Percentiles rank a stretch among this genome's conserved stretches.
These are phyloP conservation scores for Henckelia pumila DNA, from an alignment of 257 asterid species.

Conservation along the genomic window DNA sequence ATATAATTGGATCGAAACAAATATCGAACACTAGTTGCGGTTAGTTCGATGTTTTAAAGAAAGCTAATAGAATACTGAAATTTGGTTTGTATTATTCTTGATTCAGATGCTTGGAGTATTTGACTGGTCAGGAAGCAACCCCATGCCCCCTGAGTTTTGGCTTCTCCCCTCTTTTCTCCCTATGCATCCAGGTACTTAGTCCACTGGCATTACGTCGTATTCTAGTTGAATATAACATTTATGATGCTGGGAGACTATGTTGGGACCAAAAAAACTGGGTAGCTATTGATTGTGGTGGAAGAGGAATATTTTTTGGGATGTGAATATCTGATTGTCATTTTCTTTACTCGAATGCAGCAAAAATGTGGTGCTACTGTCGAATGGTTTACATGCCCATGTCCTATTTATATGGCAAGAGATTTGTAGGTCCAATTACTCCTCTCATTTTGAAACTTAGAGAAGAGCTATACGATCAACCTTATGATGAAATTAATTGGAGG, in stretches of 20 bases:
- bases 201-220: not conserved
- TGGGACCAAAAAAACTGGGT: not conserved
- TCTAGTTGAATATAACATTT: too few relatives aligned
- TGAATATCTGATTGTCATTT: not conserved
- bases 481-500: conserved; percentile 45
- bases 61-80: not conserved
- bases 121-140: conserved; percentile 28
- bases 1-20: not conserved
- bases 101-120: conserved; percentile 24
- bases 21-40: too few relatives aligned
- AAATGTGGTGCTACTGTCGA: conserved; percentile 49
- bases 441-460: conserved; percentile 26
- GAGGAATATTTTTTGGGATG: too few relatives aligned
- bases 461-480: conserved; percentile 41
- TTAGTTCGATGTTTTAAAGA: not conserved
- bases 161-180: conserved; percentile 24
- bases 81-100: not conserved
- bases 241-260: not conserved
- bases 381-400: conserved; percentile 66
- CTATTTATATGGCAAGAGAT: conserved; percentile 55
- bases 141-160: conserved; percentile 28
- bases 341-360: conserved; percentile 29
- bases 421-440: conserved; percentile 40
- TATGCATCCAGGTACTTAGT: conserved; percentile 17
- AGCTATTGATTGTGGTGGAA: too few relatives aligned